Evolutionary conservation across 192 early-diverging fungal genomes (phyloP), one percentile per base, ranked within the genome.

Genomic region (Coemansia sp.): DNA sequence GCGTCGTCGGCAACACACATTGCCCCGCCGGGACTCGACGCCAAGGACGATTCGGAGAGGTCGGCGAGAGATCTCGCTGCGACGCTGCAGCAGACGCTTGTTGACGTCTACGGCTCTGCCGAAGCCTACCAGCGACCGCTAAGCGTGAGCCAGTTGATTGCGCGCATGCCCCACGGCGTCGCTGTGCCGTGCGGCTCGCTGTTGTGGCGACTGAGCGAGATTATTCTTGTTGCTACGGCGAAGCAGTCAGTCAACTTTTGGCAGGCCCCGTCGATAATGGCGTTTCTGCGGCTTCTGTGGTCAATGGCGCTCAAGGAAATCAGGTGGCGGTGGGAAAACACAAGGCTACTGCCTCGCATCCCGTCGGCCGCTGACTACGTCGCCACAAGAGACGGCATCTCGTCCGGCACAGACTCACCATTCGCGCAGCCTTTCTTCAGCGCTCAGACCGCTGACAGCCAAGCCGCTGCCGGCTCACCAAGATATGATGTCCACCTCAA

Each of bases 261-360:
- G 75, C 75, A 78, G 25, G 82, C 83, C 2, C 85, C 87, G 5
- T 76, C 77, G 25, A 80, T 87, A 17, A 86, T 89, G 67, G 87
- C 87, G 2, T 89, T 89, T 57, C 70, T 91, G 50, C 87, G 87
- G 52, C 83, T 91, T 5, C 65, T 91, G 30, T 91, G 90, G 90
- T 72, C 84, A 0, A 88, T 88, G 68, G 54, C 88, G 11, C 56
- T 91, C 40, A 84, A 82, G 34, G 83, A 86, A 62, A 73, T 89
- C 34, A 72, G 85, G 29, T 79, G 78, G 77, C 79, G 86, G 30
- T 91, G 87, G 90, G 87, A 91, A 50, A 78, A 89, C 51, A 57
- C 61, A 8, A 64, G 76, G 30, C 51, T 83, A 3, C 75, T 89
- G 20, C 90, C 87, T 0, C 67, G 86, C 38, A 71, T 91, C 17